Conservation (phyloP, 768 basidiomycete species). For the Russula griseocarnosa region DNA sequence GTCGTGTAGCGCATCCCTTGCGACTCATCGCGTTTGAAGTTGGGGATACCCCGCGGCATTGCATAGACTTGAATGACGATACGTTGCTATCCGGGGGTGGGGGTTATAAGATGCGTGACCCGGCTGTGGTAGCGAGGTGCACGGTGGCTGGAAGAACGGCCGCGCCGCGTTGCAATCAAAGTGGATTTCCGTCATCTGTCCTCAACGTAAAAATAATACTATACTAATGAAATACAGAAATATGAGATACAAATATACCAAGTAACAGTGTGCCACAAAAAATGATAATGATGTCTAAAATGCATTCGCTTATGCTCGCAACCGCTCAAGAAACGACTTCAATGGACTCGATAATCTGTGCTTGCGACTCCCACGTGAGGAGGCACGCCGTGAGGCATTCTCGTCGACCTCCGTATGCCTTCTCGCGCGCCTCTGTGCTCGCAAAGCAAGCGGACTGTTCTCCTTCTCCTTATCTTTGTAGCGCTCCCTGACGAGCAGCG, state of each 20-base stretch:
- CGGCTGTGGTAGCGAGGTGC: not conserved
- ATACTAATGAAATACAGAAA: not conserved
- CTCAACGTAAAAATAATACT: not conserved
- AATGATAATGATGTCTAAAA: slow-evolving; percentile 1
- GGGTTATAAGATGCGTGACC: not conserved
- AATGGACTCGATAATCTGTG: slow-evolving; percentile 25
- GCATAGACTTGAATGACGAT: slow-evolving; percentile 9
- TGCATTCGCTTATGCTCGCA: slow-evolving; percentile 15
- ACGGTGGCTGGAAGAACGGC: not conserved
- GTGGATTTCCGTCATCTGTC: too few species aligned
- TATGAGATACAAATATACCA: not conserved
- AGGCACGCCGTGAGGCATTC: slow-evolving; percentile 24
- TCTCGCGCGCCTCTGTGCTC: slow-evolving; percentile 8
- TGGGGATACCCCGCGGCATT: slow-evolving; percentile 83
- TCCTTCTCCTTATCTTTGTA: slow-evolving; percentile 22
- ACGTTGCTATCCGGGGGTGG: not conserved
- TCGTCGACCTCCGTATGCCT: slow-evolving; percentile 18
- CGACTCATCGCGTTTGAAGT: slow-evolving; percentile 74
- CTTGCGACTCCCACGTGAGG: slow-evolving; percentile 15
- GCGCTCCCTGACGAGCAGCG: slow-evolving; percentile 18
- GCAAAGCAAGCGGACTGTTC: slow-evolving; percentile 22
- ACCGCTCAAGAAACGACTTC: slow-evolving; percentile 25
- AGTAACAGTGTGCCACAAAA: not conserved
- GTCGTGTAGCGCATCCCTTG: slow-evolving; percentile 71
- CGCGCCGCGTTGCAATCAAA: not conserved